These are phyloP conservation scores for Aspergillus diversus DNA, from an alignment of 495 filamentous ascomycete genomes.

Conservation along the genomic window DNA sequence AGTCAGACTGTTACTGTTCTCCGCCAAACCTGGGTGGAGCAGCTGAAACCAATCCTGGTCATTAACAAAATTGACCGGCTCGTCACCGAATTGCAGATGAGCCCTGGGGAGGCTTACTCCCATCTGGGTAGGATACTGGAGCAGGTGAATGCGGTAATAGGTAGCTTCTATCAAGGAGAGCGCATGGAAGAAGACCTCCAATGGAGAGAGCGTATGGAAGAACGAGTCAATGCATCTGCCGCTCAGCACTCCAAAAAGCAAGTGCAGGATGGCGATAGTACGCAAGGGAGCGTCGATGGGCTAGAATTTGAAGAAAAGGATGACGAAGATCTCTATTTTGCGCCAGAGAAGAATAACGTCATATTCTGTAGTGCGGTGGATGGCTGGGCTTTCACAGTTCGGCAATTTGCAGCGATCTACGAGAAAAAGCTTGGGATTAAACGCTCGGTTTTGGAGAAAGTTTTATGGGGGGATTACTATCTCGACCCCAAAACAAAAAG, in stretches of 20 bases:
- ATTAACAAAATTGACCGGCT: conserved; percentile 99
- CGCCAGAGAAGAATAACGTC: conserved; percentile 97
- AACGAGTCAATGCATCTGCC: conserved; percentile 65
- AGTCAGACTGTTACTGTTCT: conserved; percentile 98
- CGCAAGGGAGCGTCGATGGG: conserved; percentile 37
- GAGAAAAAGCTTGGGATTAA: conserved; percentile 98
- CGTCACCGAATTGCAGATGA: conserved; percentile 92
- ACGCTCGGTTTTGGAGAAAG: conserved; percentile 85
- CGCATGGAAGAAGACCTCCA: conserved; percentile 98
- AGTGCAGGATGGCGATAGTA: conserved; percentile 55
- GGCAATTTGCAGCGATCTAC: conserved; percentile 91
- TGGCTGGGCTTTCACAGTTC: conserved; percentile 96
- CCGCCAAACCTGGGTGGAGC: conserved; percentile 93
- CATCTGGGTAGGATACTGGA: conserved; percentile 90
- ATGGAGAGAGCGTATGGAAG: conserved; percentile 93
- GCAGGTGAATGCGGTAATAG: conserved; percentile 96
- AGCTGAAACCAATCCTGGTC: conserved; percentile 89
- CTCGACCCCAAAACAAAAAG: conserved; percentile 96
- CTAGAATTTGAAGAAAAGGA: conserved; percentile 85
- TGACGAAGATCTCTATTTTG: conserved; percentile 97
- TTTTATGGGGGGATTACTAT: conserved; percentile 97
- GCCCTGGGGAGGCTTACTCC: conserved; percentile 81
- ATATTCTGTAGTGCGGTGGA: conserved; percentile 98
- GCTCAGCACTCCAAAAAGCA: conserved; percentile 41
- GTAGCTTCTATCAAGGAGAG: conserved; percentile 97